Percentiles rank a stretch among this genome's conserved stretches.
Conservation (phyloP, 148 eudicot genomes). For the Rhododendron mucronatum region DNA sequence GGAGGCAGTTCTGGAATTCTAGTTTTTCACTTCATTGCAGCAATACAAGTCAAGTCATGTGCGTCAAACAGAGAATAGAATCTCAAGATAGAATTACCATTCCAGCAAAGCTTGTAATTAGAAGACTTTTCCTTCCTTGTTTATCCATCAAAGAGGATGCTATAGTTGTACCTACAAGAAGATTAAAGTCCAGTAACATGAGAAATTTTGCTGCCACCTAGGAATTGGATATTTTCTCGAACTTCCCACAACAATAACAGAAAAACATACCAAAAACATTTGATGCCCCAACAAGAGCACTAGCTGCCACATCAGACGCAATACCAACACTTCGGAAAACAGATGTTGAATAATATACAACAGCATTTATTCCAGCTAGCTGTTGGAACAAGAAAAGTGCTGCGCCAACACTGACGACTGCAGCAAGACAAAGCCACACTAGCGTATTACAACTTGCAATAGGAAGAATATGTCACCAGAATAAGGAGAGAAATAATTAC, state of each 20-base stretch:
- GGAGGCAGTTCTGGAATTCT: neutral
- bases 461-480: neutral
- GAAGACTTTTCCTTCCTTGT: conserved; percentile 87
- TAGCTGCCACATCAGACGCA: conserved; percentile 96
- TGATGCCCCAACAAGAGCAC: conserved; percentile 94
- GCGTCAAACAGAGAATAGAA: neutral
- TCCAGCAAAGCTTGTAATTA: conserved; percentile 85
- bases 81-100: conserved; percentile 43
- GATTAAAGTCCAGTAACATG: conserved; percentile 10
- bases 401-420: conserved; percentile 96
- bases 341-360: conserved; percentile 92
- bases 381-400: conserved; percentile 96
- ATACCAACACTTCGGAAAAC: conserved; percentile 95
- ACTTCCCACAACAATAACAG: neutral
- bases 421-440: conserved; percentile 14
- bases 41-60: neutral
- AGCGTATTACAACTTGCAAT: neutral
- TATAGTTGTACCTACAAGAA: conserved; percentile 64
- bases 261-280: conserved; percentile 74
- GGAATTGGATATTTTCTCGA: neutral
- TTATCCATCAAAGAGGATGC: conserved; percentile 95
- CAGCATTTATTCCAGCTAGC: conserved; percentile 96
- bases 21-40: neutral
- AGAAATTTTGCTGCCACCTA: neutral
- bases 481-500: neutral